phyloP scores from a whole-genome alignment of 2,329 filamentous ascomycete species.

The Cadophora gregata region DNA sequence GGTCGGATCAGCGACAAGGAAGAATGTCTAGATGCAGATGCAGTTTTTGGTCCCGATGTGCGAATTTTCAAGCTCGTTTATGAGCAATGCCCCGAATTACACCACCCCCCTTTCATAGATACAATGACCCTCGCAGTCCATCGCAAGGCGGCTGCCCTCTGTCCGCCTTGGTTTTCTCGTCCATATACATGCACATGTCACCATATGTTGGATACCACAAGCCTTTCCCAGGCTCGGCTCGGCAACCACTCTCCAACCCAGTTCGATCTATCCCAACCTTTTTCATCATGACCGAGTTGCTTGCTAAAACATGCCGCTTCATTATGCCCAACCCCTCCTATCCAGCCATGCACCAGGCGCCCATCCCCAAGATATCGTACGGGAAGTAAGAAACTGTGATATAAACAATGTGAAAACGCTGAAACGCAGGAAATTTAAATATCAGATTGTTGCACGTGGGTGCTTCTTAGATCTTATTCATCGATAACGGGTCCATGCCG shows the following conservation, averaged over 20 bases:
- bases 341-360: conserved; percentile 24
- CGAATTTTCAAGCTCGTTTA: background rate
- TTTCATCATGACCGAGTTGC: background rate
- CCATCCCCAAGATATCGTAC: conserved; percentile 8
- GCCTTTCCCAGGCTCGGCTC: background rate
- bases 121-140: background rate
- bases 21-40: background rate
- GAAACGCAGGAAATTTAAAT: conserved; percentile 30
- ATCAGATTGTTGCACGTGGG: conserved; percentile 12
- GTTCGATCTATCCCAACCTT: background rate
- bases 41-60: background rate
- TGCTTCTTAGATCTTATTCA: conserved; percentile 42
- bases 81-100: conserved; percentile 1
- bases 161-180: background rate
- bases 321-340: conserved; percentile 15
- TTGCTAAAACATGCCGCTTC: background rate
- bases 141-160: background rate
- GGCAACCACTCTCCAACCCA: background rate
- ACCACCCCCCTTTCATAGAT: background rate
- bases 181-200: background rate
- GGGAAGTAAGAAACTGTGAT: conserved; percentile 21
- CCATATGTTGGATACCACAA: background rate
- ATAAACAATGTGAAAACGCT: conserved; percentile 35
- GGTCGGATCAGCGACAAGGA: background rate
- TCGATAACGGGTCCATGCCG: conserved; percentile 40